These are phyloP conservation scores for Penicillium riverlandense DNA, from an alignment of 495 filamentous ascomycete genomes.

Conservation along the genomic window DNA sequence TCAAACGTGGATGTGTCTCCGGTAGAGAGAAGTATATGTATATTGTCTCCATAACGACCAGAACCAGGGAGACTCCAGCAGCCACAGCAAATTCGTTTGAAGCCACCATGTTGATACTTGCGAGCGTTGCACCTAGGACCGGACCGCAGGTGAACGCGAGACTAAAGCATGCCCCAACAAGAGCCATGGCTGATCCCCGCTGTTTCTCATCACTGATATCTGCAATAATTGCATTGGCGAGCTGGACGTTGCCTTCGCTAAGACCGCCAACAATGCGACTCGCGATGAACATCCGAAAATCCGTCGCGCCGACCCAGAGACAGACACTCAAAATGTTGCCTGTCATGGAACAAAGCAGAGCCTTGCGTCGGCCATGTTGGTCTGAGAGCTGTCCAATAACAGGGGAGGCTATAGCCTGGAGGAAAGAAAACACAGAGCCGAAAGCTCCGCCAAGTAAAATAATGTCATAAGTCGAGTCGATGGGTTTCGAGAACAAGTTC, in stretches of 20 bases:
- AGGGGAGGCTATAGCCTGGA: constrained; percentile 89
- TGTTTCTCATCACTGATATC: constrained; percentile 82
- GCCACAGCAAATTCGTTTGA: constrained; percentile 92
- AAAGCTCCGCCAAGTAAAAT: constrained; percentile 92
- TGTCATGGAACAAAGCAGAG: constrained; percentile 84
- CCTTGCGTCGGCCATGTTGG: constrained; percentile 78
- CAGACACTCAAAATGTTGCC: constrained; percentile 90
- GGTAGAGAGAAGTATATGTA: constrained; percentile 86
- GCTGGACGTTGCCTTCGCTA: constrained; percentile 94
- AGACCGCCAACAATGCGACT: constrained; percentile 87
- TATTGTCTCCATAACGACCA: constrained; percentile 78
- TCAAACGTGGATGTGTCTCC: constrained; percentile 67
- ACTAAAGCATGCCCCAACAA: constrained; percentile 93
- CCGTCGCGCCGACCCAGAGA: constrained; percentile 85
- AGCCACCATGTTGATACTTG: constrained; percentile 63
- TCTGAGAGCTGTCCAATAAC: constrained; percentile 87
- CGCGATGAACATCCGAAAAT: constrained; percentile 92
- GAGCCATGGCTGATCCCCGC: constrained; percentile 85
- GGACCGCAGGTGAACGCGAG: constrained; percentile 97
- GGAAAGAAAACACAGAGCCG: constrained; percentile 85
- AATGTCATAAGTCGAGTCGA: constrained; percentile 94
- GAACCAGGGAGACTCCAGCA: constrained; percentile 70
- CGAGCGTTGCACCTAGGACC: constrained; percentile 78
- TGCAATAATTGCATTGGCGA: constrained; percentile 93
- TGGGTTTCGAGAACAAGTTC: constrained; percentile 82